Evolutionary conservation across 768 basidiomycete species (phyloP), one percentile per base, ranked within the genome.

Genomic region (Kwoniella sp.): DNA sequence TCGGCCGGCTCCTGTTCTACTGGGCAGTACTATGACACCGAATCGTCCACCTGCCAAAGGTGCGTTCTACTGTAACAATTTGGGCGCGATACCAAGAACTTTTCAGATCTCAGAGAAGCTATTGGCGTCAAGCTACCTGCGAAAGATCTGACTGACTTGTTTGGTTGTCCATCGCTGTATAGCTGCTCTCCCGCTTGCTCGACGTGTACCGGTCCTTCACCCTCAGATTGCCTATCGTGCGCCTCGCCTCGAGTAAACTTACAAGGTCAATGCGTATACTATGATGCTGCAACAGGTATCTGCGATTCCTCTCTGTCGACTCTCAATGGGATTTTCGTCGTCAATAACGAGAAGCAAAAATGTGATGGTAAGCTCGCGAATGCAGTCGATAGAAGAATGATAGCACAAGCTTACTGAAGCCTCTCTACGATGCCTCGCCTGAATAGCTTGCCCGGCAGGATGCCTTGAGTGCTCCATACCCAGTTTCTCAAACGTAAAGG

Each of bases 121-220:
- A n/a, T n/a, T n/a, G n/a, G n/a, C n/a, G n/a, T n/a, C n/a, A n/a
- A n/a, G n/a, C n/a, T 4, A 45, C 41, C 8, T 9, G 41, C 8
- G 15, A 45, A n/a, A n/a, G n/a, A n/a, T n/a, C n/a, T n/a, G n/a
- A n/a, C n/a, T n/a, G n/a, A n/a, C n/a, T n/a, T n/a, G n/a, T n/a
- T n/a, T 45, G 41, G 11, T 20, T 45, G 8, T 45, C n/a, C n/a
- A n/a, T n/a, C n/a, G 41, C 8, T 20, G 41, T 2, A 1, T 34
- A 80, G 79, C 29, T 80, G 79, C 55, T 80, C 79, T 0, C 74
- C 79, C 0, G 75, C 77, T n/a, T 80, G 79, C 57, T 26, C 59
- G 26, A 76, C 76, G 1, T 80, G 79, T 65, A 73, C 70, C 12
- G 79, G 79, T 15, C 73, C 75, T 0, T 61, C 65, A 2, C 23